Evolutionary conservation across 1,139 yeast species (phyloP).

Genomic region (Diutina pseudorugosa): DNA sequence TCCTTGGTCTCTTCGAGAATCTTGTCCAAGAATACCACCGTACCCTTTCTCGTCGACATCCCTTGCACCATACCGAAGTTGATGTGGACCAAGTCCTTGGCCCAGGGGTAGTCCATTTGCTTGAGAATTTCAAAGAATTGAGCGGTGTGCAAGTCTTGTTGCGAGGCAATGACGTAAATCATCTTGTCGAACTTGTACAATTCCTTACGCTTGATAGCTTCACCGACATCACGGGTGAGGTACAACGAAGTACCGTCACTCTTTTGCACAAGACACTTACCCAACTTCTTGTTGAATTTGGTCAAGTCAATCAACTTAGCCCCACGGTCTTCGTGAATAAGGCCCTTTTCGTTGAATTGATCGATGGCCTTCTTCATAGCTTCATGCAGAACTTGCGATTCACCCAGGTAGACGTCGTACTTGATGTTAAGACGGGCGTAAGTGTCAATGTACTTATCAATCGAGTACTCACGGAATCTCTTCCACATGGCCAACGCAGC

Average conservation of each 20-base stretch:
- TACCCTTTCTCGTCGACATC: slow-evolving; percentile 97
- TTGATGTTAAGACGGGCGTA: slow-evolving; percentile 85
- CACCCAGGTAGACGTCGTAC: slow-evolving; percentile 88
- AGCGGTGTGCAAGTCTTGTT: slow-evolving; percentile 89
- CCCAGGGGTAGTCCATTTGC: slow-evolving; percentile 88
- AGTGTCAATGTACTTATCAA: slow-evolving; percentile 73
- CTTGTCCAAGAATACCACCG: slow-evolving; percentile 91
- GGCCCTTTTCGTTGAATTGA: slow-evolving; percentile 51
- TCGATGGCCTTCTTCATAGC: slow-evolving; percentile 57
- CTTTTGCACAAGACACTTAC: slow-evolving; percentile 88
- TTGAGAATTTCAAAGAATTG: slow-evolving; percentile 93
- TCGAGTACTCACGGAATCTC: slow-evolving; percentile 81
- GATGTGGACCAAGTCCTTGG: slow-evolving; percentile 64
- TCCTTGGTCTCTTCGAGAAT: slow-evolving; percentile 91
- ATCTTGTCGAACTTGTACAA: slow-evolving; percentile 84
- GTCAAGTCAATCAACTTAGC: slow-evolving; percentile 83
- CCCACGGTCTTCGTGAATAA: slow-evolving; percentile 82
- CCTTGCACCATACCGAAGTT: slow-evolving; percentile 98
- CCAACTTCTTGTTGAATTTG: slow-evolving; percentile 81
- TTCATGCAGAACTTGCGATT: slow-evolving; percentile 79
- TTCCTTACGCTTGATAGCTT: slow-evolving; percentile 83
- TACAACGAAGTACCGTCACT: slow-evolving; percentile 94
- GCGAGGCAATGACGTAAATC: slow-evolving; percentile 92
- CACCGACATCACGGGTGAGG: slow-evolving; percentile 94
- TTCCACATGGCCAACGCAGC: slow-evolving; percentile 72